A percentile compares a stretch with the other conserved stretches of the same genome.
Evolutionary conservation across 805 yeast species (phyloP).

Genomic region (Sugiyamaella smithiae): DNA sequence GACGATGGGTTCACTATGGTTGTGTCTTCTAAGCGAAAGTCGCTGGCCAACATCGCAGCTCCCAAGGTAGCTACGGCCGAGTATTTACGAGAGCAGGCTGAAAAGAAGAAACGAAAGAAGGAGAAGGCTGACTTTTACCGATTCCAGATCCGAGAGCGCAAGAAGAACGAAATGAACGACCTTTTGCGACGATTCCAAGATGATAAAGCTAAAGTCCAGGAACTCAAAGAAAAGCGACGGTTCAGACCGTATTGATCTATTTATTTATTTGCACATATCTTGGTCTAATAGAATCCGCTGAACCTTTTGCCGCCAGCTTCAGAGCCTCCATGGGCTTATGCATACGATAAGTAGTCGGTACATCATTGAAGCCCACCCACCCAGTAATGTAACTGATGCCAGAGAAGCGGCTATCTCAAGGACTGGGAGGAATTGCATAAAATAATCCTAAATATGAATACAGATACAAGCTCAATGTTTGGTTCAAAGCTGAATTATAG

Average conservation of each 20-base stretch:
- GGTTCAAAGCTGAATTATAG: too few species aligned
- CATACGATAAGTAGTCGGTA: too few species aligned
- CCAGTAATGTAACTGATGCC: too few species aligned
- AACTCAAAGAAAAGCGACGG: slow-evolving; percentile 74
- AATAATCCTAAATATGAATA: too few species aligned
- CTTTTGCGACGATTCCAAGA: slow-evolving; percentile 77
- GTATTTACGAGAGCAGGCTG: slow-evolving; percentile 9
- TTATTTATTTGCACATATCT: not conserved
- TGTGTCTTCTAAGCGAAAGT: slow-evolving; percentile 81
- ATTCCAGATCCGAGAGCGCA: slow-evolving; percentile 91
- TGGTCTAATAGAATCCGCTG: not conserved
- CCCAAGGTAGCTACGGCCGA: slow-evolving; percentile 20
- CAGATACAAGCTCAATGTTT: too few species aligned
- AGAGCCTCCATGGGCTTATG: not conserved
- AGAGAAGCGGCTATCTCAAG: too few species aligned
- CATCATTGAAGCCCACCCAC: too few species aligned
- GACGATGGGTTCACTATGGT: slow-evolving; percentile 94
- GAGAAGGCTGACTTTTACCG: slow-evolving; percentile 91
- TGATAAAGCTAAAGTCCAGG: slow-evolving; percentile 81
- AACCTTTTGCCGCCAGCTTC: too few species aligned
- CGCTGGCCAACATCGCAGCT: slow-evolving; percentile 57
- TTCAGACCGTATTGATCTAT: slow-evolving; percentile 74
- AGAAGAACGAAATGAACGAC: slow-evolving; percentile 89
- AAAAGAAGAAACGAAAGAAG: slow-evolving; percentile 54
- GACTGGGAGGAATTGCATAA: too few species aligned